These are phyloP conservation scores for Curvularia lunata DNA, from an alignment of 2,329 filamentous ascomycete genomes.

Conservation along the genomic window DNA sequence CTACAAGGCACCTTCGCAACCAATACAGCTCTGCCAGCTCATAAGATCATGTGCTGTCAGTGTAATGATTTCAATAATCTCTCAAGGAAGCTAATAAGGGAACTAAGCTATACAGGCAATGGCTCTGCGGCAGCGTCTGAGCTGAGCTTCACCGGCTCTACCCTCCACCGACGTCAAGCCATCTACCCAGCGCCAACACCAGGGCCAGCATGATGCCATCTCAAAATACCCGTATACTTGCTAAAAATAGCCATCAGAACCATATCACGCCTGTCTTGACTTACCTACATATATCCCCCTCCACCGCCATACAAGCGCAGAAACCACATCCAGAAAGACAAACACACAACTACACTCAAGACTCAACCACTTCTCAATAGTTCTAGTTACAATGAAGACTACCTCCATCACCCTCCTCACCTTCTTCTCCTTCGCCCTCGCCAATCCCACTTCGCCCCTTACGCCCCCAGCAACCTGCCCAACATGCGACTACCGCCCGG, in stretches of 20 bases:
- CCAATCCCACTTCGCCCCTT: background rate
- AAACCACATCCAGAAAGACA: background rate
- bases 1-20: background rate
- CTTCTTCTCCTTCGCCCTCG: background rate
- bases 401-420: background rate
- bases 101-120: background rate
- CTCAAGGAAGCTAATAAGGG: background rate
- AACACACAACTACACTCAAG: background rate
- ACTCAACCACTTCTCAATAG: background rate
- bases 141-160: background rate
- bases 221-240: too few species aligned
- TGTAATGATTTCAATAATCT: background rate
- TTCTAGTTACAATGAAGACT: background rate
- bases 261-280: background rate
- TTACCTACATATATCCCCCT: background rate
- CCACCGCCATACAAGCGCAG: background rate
- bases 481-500: slow-evolving; percentile 2
- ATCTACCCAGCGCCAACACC: background rate
- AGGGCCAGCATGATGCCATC: too few species aligned
- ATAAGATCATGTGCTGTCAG: background rate
- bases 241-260: background rate
- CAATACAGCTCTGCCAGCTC: background rate
- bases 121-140: background rate
- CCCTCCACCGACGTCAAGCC: background rate
- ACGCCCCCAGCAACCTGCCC: background rate